These are phyloP conservation scores for Penicillium alfredii DNA, from an alignment of 495 filamentous ascomycete species.

Conservation along the genomic window DNA sequence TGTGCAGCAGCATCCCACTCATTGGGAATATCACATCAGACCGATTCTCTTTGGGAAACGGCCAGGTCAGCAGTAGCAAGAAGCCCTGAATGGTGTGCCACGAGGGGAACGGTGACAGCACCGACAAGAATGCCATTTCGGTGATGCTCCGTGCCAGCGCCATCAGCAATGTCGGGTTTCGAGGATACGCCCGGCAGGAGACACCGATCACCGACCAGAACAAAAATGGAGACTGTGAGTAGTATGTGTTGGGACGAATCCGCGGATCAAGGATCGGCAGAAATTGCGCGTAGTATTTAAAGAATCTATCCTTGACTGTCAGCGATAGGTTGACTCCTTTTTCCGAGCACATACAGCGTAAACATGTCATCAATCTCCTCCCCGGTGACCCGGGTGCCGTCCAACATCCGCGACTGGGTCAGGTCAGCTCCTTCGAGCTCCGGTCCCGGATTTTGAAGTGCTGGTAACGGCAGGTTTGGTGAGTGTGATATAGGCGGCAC, in stretches of 20 bases:
- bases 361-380: slow-evolving; percentile 38
- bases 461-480: slow-evolving; percentile 13
- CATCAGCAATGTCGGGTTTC: slow-evolving; percentile 39
- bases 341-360: slow-evolving; percentile 17
- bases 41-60: slow-evolving; percentile 41
- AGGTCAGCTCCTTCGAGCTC: too few species aligned
- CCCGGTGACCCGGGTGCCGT: slow-evolving; percentile 21
- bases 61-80: slow-evolving; percentile 45
- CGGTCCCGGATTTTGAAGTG: not conserved
- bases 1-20: slow-evolving; percentile 37
- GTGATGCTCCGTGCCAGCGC: slow-evolving; percentile 34
- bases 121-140: slow-evolving; percentile 41
- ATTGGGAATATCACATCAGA: slow-evolving; percentile 39
- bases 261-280: slow-evolving; percentile 40
- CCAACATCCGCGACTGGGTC: slow-evolving; percentile 26
- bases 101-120: slow-evolving; percentile 30
- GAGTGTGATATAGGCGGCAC: slow-evolving; percentile 11
- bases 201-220: slow-evolving; percentile 47
- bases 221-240: slow-evolving; percentile 40
- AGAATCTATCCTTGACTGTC: slow-evolving; percentile 31
- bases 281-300: slow-evolving; percentile 40
- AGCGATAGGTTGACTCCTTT: slow-evolving; percentile 1
- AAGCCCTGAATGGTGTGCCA: slow-evolving; percentile 45
- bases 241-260: slow-evolving; percentile 37
- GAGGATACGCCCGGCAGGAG: slow-evolving; percentile 30